Conservation (phyloP, 2,329 filamentous ascomycete species). For the Aureobasidium sp. region DNA sequence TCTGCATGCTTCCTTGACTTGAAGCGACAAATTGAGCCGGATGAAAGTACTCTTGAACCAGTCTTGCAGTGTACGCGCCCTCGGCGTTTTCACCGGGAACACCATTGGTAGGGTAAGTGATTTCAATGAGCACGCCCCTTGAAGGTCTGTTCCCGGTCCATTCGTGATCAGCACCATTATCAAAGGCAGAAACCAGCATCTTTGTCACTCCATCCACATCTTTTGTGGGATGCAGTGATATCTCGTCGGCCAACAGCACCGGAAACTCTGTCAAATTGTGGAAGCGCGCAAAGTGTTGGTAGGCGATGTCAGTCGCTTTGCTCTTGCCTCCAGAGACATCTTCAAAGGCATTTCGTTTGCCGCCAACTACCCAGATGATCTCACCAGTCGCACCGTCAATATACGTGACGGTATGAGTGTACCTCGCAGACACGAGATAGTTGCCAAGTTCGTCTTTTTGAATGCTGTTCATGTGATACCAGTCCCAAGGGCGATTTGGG, state of each 20-base stretch:
- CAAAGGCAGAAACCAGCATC: slow-evolving; percentile 39
- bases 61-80: slow-evolving; percentile 23
- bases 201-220: slow-evolving; percentile 24
- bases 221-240: slow-evolving; percentile 18
- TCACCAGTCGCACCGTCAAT: slow-evolving; percentile 43
- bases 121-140: slow-evolving; percentile 27
- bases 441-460: slow-evolving; percentile 46
- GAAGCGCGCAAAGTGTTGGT: slow-evolving; percentile 46
- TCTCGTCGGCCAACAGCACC: not conserved
- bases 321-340: not conserved
- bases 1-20: slow-evolving; percentile 24
- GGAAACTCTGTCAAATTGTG: slow-evolving; percentile 39
- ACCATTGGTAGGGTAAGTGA: slow-evolving; percentile 24
- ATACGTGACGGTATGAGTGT: slow-evolving; percentile 42
- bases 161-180: slow-evolving; percentile 34
- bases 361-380: slow-evolving; percentile 46
- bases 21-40: slow-evolving; percentile 21
- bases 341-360: slow-evolving; percentile 25
- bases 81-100: not conserved
- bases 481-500: slow-evolving; percentile 36
- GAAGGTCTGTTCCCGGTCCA: slow-evolving; percentile 17
- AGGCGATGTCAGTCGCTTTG: slow-evolving; percentile 32
- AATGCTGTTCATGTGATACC: slow-evolving; percentile 51
- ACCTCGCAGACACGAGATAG: slow-evolving; percentile 48
- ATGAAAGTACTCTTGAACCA: slow-evolving; percentile 26